Conservation (phyloP, 352 stramenopile species). For the Pelagophyceae sp. region DNA sequence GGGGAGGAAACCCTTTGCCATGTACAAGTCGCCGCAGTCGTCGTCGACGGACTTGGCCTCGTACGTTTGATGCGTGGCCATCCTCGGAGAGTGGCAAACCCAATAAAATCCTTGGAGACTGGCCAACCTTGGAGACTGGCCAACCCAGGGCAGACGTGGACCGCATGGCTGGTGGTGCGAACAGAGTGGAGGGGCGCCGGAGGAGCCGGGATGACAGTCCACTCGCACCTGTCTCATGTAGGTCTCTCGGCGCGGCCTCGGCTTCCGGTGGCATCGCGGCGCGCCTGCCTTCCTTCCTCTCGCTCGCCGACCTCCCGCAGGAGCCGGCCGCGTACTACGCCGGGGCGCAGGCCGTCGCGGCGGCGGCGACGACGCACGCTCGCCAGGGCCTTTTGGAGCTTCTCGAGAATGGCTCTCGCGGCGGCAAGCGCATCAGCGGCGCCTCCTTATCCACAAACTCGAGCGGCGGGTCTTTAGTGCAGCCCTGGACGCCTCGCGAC, state of each 20-base stretch:
- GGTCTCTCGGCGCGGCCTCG: neutral
- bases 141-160: no score
- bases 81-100: no score
- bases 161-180: no score
- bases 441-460: no score
- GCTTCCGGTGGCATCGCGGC: neutral
- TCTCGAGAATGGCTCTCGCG: neutral
- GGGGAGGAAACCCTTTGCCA: neutral
- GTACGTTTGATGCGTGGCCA: neutral
- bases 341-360: neutral
- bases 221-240: no score
- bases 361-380: neutral
- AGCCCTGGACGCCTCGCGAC: no score
- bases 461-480: no score
- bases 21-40: neutral
- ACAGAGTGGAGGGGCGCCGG: no score
- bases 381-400: neutral
- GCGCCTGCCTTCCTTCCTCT: slow-evolving; percentile 9
- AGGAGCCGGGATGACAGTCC: no score
- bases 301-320: neutral
- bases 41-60: neutral
- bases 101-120: no score
- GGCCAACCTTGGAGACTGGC: no score
- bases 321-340: neutral
- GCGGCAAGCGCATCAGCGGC: no score